Base-by-base conservation (phyloP, 176 grass and related monocot genomes). In the Oryza glaberrima region DNA sequence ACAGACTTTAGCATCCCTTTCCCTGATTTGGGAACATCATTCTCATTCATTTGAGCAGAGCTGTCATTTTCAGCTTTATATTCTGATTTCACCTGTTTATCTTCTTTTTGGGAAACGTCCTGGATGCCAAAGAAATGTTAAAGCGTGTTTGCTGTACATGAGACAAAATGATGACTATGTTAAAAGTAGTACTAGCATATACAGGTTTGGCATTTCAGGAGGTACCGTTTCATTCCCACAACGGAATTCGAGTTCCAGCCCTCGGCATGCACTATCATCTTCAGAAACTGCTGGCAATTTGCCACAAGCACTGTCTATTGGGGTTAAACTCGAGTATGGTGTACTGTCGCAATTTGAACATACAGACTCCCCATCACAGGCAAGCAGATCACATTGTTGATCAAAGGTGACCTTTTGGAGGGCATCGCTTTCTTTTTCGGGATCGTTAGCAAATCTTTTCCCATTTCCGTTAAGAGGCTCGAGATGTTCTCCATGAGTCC, bases 1-100 rank as follows among this genome's bases (percentile, higher is more conserved):
- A 94, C 84, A 25, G 90, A 92, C 69, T 81, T 92, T 5, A 94
- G 67, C 61, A 94, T 11, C 26, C 82, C 85, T 58, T 85, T 88
- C 22, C 81, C 92, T 43, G 86, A 81, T 79, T 88, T 86, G 20
- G 61, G 45, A 20, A 19, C 82, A 72, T 40, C 74, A 19, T 80
- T 87, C 76, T 45, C 70, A 23, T 61, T 67, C 69, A 48, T 71
- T 56, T 61, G 28, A 40, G 68, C 43, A 75, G 19, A n/a, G 3
- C 30, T 61, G 56, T 65, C 82, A n/a, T 78, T 69, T 12, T 48
- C 46, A 63, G 4, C 40, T 64, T 58, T 60, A 44, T 84, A 73
- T 81, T 80, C 86, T 12, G 66, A 67, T 38, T 58, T 7, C 54
- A 20, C 54, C 54, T 58, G 54, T 58, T 58, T n/a, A 58, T 58